Evolutionary conservation across 805 yeast genomes (phyloP).

Genomic region (Ogataea glucozyma): DNA sequence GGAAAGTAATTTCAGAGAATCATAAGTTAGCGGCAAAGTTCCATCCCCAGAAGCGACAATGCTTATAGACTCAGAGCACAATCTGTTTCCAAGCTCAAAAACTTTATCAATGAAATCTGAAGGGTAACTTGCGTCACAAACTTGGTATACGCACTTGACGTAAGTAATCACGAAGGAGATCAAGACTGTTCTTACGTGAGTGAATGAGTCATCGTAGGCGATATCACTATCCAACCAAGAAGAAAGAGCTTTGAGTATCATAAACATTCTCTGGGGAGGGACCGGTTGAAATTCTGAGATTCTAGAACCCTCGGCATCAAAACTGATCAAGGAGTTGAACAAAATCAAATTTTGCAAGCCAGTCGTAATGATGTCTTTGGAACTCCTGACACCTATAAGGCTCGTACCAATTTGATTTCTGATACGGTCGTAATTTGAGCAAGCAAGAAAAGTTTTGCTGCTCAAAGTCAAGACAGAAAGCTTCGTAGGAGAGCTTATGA

Average conservation of each 20-base stretch:
- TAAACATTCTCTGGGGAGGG: conserved; percentile 62
- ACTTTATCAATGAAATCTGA: conserved; percentile 32
- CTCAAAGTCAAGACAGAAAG: conserved; percentile 39
- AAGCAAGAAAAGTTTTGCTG: conserved; percentile 37
- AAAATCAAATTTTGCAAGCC: conserved; percentile 52
- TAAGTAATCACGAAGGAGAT: conserved; percentile 42
- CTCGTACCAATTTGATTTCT: conserved; percentile 68
- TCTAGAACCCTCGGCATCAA: conserved; percentile 31
- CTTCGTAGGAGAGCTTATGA: conserved; percentile 36
- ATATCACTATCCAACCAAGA: conserved; percentile 64
- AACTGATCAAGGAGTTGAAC: conserved; percentile 44
- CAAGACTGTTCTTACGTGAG: conserved; percentile 50
- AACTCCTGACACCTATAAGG: conserved; percentile 50
- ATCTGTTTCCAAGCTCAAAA: conserved; percentile 38
- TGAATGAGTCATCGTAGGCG: conserved; percentile 58
- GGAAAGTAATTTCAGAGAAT: conserved; percentile 46
- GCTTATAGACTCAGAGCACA: conserved; percentile 48
- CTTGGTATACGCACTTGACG: conserved; percentile 32
- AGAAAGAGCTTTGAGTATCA: conserved; percentile 55
- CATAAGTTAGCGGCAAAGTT: conserved; percentile 44
- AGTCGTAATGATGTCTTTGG: conserved; percentile 40
- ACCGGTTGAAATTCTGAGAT: conserved; percentile 41
- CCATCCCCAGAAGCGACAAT: conserved; percentile 31
- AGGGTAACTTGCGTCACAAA: conserved; percentile 33
- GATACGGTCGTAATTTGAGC: conserved; percentile 46